Conservation (phyloP, 2,329 filamentous ascomycete genomes). For the Xylariales sp. region DNA sequence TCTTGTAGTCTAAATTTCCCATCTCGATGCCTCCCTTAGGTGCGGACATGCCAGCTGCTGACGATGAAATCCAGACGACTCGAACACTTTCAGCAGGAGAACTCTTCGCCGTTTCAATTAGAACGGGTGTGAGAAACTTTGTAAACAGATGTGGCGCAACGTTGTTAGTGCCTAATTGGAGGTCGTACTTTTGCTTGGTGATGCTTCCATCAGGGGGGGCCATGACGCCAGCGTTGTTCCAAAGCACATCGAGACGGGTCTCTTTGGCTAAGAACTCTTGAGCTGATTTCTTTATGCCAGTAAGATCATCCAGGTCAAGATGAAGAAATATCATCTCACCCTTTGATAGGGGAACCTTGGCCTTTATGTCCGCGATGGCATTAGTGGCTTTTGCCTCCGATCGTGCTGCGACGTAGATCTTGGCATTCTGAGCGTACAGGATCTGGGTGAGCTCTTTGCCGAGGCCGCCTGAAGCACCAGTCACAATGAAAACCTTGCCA, state of each 20-base stretch:
- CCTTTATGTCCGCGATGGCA: neutral
- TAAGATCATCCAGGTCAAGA: constrained; percentile 20
- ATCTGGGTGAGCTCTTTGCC: neutral
- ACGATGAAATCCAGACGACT: neutral
- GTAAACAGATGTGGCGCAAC: constrained; percentile 17
- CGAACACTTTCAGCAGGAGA: neutral
- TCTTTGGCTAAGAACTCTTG: constrained; percentile 12
- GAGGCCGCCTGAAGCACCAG: neutral
- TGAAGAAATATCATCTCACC: constrained; percentile 10
- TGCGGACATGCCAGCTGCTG: neutral
- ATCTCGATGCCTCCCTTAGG: no score
- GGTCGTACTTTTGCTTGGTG: constrained; percentile 21
- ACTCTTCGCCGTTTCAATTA: constrained; percentile 7
- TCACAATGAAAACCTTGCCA: constrained; percentile 4
- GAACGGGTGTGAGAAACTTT: constrained; percentile 11
- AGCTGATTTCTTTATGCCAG: constrained; percentile 19
- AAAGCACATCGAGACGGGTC: constrained; percentile 25
- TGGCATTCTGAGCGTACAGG: neutral
- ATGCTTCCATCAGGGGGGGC: constrained; percentile 22
- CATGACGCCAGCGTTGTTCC: constrained; percentile 33
- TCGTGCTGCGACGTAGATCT: neutral
- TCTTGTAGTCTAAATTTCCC: no score
- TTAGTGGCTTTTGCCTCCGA: neutral
- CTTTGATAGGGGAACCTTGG: neutral
- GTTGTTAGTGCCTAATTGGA: constrained; percentile 19